Percentiles rank a stretch among this genome's conserved stretches.
phyloP scores from a whole-genome alignment of 805 yeast species.

The Candida insectalens region DNA sequence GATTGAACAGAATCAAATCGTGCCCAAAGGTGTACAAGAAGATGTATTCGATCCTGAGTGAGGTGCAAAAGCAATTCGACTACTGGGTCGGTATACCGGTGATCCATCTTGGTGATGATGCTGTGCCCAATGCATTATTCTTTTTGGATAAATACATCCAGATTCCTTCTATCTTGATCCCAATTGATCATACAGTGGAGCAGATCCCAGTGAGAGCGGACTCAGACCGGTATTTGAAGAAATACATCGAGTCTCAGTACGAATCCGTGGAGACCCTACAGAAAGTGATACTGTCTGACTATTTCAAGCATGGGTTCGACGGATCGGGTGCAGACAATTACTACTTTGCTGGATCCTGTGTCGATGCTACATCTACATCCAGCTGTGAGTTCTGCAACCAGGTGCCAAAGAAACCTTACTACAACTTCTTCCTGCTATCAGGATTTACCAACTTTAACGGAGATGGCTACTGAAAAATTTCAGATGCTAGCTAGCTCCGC shows the following conservation, averaged over 20 bases:
- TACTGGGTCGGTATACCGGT: slow-evolving; percentile 77
- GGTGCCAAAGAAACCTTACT: slow-evolving; percentile 56
- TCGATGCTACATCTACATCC: slow-evolving; percentile 71
- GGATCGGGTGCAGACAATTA: slow-evolving; percentile 82
- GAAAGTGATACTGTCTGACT: slow-evolving; percentile 37
- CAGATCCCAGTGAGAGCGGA: slow-evolving; percentile 43
- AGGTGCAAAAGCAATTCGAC: slow-evolving; percentile 52
- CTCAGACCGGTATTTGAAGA: slow-evolving; percentile 33
- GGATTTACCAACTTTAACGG: slow-evolving; percentile 77
- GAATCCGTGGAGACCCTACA: slow-evolving; percentile 45
- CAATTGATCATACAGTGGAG: slow-evolving; percentile 50
- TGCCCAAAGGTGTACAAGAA: slow-evolving; percentile 62
- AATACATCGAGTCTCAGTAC: slow-evolving; percentile 50
- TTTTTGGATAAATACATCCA: slow-evolving; percentile 74
- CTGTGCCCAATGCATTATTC: slow-evolving; percentile 75
- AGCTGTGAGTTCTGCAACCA: slow-evolving; percentile 80
- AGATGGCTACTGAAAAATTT: slow-evolving; percentile 54
- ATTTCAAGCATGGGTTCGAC: slow-evolving; percentile 53
- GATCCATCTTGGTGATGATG: slow-evolving; percentile 73
- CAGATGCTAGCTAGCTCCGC: too few species aligned
- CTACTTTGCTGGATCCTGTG: slow-evolving; percentile 77
- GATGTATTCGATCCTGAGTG: slow-evolving; percentile 60
- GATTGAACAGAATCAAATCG: slow-evolving; percentile 64
- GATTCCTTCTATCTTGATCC: slow-evolving; percentile 68
- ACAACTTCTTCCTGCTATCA: slow-evolving; percentile 48